Percentiles rank a stretch among this genome's conserved stretches.
phyloP scores from a whole-genome alignment of 331 rosid species.

The Saraca asoca region DNA sequence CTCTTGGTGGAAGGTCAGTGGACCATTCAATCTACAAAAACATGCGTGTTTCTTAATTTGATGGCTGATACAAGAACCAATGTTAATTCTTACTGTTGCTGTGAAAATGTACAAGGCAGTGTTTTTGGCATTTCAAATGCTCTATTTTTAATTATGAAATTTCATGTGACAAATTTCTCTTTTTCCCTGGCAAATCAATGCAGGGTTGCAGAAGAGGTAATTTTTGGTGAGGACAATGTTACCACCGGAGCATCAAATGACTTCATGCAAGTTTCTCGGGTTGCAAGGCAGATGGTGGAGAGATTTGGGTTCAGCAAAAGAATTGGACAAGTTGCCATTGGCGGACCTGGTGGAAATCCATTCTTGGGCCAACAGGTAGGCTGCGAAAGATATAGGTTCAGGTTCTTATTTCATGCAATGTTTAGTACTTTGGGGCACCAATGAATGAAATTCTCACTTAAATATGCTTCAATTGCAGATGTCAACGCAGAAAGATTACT shows the following conservation, averaged over 20 bases:
- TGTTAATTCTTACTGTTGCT: constrained; percentile 2
- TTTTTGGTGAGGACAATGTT: constrained; percentile 86
- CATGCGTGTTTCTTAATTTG: constrained; percentile 5
- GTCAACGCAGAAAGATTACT: constrained; percentile 89
- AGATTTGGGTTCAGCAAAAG: constrained; percentile 97
- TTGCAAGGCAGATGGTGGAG: constrained; percentile 98
- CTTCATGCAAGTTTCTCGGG: constrained; percentile 97
- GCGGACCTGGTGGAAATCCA: constrained; percentile 93
- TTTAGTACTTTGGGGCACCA: neutral
- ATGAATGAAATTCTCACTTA: constrained; percentile 12
- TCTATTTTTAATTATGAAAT: constrained; percentile 2
- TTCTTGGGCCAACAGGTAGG: constrained; percentile 96
- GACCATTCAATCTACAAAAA: constrained; percentile 13
- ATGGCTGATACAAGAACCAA: neutral
- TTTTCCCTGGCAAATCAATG: constrained; percentile 19
- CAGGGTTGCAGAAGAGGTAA: constrained; percentile 98
- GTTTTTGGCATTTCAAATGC: neutral
- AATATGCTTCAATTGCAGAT: constrained; percentile 55
- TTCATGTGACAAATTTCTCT: constrained; percentile 21
- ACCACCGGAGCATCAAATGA: constrained; percentile 99
- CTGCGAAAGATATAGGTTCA: neutral
- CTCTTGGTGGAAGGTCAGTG: constrained; percentile 61
- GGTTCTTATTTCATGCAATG: neutral
- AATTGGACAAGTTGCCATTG: constrained; percentile 91
- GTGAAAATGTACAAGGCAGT: neutral